A percentile compares a stretch with the other conserved stretches of the same genome.
Conservation (phyloP, 2,329 filamentous ascomycete genomes). For the Pseudocercospora fuligena region DNA sequence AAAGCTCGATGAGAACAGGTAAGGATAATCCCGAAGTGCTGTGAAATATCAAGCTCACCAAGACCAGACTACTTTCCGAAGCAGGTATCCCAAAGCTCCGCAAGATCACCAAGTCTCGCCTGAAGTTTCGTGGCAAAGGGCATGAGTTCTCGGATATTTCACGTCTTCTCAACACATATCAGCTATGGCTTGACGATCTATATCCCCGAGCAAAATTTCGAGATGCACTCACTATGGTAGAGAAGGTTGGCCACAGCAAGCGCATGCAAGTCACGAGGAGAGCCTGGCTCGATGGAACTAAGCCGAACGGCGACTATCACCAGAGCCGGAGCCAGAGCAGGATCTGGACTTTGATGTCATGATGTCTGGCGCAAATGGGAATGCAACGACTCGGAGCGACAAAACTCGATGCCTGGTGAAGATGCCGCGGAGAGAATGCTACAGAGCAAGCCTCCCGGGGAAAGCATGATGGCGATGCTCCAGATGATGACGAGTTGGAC, state of each 20-base stretch:
- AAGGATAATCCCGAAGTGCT: conserved; percentile 17
- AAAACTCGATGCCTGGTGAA: conserved; percentile 17
- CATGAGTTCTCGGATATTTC: conserved; percentile 92
- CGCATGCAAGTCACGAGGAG: conserved; percentile 73
- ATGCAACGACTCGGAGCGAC: conserved; percentile 8
- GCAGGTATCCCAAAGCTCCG: conserved; percentile 83
- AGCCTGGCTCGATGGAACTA: conserved; percentile 82
- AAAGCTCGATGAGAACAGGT: conserved; percentile 85
- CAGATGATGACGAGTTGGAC: conserved; percentile 36
- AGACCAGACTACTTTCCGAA: conserved; percentile 73
- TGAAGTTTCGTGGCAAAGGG: conserved; percentile 89
- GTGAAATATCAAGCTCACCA: conserved; percentile 9
- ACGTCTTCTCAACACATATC: conserved; percentile 84
- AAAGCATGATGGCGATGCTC: conserved; percentile 17
- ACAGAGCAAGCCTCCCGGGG: conserved; percentile 16
- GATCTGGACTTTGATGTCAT: conserved; percentile 12
- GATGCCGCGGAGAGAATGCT: conserved; percentile 19
- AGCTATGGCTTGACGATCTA: conserved; percentile 94
- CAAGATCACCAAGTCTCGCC: conserved; percentile 67
- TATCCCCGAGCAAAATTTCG: conserved; percentile 94
- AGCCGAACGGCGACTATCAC: conserved; percentile 49
- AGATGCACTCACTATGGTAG: conserved; percentile 86
- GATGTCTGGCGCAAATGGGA: conserved; percentile 24
- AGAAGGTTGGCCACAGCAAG: conserved; percentile 89
- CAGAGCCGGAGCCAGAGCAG: conserved; percentile 9